A percentile compares a stretch with the other conserved stretches of the same genome.
Conservation (phyloP, 345 rosid species). For the Eucalyptus tenuipes region DNA sequence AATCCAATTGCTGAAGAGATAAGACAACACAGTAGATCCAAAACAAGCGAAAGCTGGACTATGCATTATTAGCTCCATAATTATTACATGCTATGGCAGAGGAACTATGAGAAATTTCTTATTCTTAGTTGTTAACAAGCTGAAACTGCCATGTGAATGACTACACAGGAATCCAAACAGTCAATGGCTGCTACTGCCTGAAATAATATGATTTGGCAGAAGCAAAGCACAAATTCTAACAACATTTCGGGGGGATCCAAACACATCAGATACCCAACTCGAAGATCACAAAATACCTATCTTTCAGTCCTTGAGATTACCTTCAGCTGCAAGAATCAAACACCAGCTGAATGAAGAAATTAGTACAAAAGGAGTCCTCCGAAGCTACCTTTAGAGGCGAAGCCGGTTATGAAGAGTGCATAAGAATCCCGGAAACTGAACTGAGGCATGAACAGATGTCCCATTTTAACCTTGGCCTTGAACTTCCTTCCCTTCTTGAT, state of each 20-base stretch:
- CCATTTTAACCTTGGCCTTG: not conserved
- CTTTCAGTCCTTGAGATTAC: not conserved
- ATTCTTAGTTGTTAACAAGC: not conserved
- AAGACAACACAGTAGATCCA: not conserved
- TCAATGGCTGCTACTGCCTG: not conserved
- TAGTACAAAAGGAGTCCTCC: slow-evolving; percentile 4
- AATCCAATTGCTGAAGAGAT: not conserved
- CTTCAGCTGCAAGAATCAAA: not conserved
- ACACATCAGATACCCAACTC: not conserved
- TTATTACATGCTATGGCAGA: not conserved
- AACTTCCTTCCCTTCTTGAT: slow-evolving; percentile 1
- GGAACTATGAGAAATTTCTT: not conserved
- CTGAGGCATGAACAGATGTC: not conserved
- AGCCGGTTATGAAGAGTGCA: slow-evolving; percentile 1
- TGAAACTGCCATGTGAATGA: not conserved
- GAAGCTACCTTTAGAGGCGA: slow-evolving; percentile 12
- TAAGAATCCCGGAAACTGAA: slow-evolving; percentile 13
- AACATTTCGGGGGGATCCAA: not conserved
- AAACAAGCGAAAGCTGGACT: not conserved
- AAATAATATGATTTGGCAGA: not conserved
- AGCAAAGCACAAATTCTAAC: not conserved
- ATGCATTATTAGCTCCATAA: not conserved
- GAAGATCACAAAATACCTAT: not conserved
- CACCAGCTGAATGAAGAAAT: not conserved
- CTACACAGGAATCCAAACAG: not conserved